phyloP scores from a whole-genome alignment of 228 moss, liverwort and hornwort species.

The Sphagnum magellanicum region DNA sequence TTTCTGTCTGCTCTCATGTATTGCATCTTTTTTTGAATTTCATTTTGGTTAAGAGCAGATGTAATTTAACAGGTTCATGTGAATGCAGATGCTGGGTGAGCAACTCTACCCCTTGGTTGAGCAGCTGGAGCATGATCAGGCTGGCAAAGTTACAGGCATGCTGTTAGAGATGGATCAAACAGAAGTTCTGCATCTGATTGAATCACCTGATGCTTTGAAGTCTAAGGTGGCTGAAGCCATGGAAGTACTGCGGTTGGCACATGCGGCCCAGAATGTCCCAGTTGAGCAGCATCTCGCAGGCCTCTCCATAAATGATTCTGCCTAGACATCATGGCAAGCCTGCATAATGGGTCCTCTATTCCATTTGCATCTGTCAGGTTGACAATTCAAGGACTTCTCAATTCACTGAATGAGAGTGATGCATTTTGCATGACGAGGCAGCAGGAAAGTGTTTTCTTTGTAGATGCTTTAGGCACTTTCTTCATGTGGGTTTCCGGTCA shows the following conservation, averaged over 20 bases:
- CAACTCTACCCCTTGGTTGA: constrained; percentile 88
- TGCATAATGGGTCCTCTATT: no score
- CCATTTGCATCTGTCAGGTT: no score
- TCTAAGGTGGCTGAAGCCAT: constrained; percentile 88
- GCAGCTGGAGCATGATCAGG: constrained; percentile 72
- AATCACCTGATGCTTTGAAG: constrained; percentile 80
- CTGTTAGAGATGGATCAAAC: constrained; percentile 94
- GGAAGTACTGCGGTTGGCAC: constrained; percentile 87
- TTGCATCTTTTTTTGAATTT: not conserved
- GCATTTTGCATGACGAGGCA: no score
- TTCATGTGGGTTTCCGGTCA: no score
- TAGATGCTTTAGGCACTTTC: no score
- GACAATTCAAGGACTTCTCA: no score
- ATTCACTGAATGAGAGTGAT: no score
- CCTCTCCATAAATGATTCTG: constrained; percentile 43
- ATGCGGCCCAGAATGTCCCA: constrained; percentile 46
- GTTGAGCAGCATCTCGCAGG: constrained; percentile 55
- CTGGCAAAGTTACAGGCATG: constrained; percentile 92
- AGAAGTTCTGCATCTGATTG: constrained; percentile 86
- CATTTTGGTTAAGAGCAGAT: not conserved
- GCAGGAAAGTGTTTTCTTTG: no score
- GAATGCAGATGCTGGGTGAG: constrained; percentile 82
- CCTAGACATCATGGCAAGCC: constrained; percentile 7
- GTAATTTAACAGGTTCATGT: not conserved
- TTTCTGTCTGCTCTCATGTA: not conserved